Conservation (phyloP, 202 grass and related monocot species). For the Zizania palustris region DNA sequence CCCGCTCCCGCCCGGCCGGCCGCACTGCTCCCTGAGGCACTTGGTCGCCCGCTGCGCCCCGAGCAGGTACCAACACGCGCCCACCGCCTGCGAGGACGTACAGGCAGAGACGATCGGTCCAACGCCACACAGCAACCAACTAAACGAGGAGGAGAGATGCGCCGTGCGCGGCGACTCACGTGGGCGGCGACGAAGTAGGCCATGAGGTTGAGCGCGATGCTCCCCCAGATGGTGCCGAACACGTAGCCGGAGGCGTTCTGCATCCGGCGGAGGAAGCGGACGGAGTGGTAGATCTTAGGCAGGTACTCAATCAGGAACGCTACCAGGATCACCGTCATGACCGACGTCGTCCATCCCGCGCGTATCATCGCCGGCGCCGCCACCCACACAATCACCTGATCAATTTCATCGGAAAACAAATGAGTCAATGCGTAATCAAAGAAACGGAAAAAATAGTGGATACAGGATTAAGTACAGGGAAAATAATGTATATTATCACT, state of each 20-base stretch:
- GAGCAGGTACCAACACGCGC: slow-evolving; percentile 90
- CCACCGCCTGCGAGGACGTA: slow-evolving; percentile 57
- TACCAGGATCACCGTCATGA: slow-evolving; percentile 71
- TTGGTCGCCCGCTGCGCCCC: slow-evolving; percentile 75
- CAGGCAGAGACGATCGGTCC: neutral
- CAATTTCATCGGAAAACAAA: neutral
- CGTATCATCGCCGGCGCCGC: slow-evolving; percentile 70
- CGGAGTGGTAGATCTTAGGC: slow-evolving; percentile 82
- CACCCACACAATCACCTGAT: slow-evolving; percentile 81
- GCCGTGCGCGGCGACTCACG: slow-evolving; percentile 35
- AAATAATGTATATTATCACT: too few species aligned
- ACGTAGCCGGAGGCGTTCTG: slow-evolving; percentile 62
- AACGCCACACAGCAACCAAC: neutral
- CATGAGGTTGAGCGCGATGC: slow-evolving; percentile 84
- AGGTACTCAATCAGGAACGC: slow-evolving; percentile 81
- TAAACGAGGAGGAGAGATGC: neutral
- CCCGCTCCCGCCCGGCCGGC: neutral
- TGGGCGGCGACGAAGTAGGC: slow-evolving; percentile 90
- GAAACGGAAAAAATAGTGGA: too few species aligned
- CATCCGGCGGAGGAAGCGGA: slow-evolving; percentile 62
- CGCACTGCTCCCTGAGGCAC: slow-evolving; percentile 74
- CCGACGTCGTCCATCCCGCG: slow-evolving; percentile 60
- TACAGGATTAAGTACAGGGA: too few species aligned
- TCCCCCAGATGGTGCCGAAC: slow-evolving; percentile 89
- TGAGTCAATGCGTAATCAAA: neutral